These are phyloP conservation scores for Leccinum subtestaceum DNA, from an alignment of 768 basidiomycete genomes.

Conservation along the genomic window DNA sequence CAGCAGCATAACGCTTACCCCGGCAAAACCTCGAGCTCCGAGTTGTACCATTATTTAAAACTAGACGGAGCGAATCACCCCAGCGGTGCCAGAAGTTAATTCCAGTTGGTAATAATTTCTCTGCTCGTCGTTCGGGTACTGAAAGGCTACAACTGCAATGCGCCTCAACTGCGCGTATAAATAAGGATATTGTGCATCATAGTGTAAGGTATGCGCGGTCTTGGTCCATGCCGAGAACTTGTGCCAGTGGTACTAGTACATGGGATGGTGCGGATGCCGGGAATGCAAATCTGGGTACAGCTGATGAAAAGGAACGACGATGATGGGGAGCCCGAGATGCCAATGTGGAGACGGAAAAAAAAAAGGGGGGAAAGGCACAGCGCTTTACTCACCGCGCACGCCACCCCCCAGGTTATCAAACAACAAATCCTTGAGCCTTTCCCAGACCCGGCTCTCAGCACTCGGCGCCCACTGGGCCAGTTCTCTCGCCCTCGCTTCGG, in stretches of 20 bases:
- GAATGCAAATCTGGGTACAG: slow-evolving; percentile 21
- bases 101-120: slow-evolving; percentile 4
- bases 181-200: slow-evolving; percentile 17
- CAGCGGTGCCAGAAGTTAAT: neutral
- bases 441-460: slow-evolving; percentile 27
- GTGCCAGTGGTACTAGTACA: slow-evolving; percentile 19
- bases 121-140: slow-evolving; percentile 5
- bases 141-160: slow-evolving; percentile 17
- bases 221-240: slow-evolving; percentile 24
- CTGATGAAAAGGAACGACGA: slow-evolving; percentile 7
- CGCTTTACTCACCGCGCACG: slow-evolving; percentile 21
- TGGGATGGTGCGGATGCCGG: slow-evolving; percentile 23
- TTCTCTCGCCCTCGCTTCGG: slow-evolving; percentile 22
- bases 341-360: slow-evolving; percentile 2
- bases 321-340: slow-evolving; percentile 2
- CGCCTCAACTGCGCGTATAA: slow-evolving; percentile 23
- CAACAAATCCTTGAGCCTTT: slow-evolving; percentile 28
- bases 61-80: neutral
- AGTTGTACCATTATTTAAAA: slow-evolving; percentile 16
- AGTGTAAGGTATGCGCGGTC: slow-evolving; percentile 22
- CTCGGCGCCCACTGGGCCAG: slow-evolving; percentile 11
- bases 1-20: slow-evolving; percentile 9
- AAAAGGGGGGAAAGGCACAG: neutral
- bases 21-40: slow-evolving; percentile 4
- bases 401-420: slow-evolving; percentile 26